A percentile compares a stretch with the other conserved stretches of the same genome.
Conservation (phyloP, 2,329 filamentous ascomycete genomes). For the Colletotrichum sp. region DNA sequence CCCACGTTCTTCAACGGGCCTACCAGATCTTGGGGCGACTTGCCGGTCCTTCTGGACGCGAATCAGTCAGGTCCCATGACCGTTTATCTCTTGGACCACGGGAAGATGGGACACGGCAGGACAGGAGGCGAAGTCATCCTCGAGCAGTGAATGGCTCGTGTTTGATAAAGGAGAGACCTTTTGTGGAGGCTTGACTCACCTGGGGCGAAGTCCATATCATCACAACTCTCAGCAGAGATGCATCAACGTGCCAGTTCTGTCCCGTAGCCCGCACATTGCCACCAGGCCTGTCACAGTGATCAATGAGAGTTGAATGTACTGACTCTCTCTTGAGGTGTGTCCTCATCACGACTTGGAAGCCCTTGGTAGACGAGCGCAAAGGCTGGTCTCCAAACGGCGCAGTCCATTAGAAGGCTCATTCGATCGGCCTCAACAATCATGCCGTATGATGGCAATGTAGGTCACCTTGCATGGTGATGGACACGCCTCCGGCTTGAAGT, state of each 20-base stretch:
- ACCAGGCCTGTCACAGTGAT: not conserved
- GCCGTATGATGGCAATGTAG: constrained; percentile 12
- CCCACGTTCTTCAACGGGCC: not conserved
- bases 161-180: not conserved
- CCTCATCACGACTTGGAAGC: not conserved
- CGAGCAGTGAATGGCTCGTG: not conserved
- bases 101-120: not conserved
- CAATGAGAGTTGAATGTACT: not conserved
- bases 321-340: not conserved
- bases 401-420: not conserved
- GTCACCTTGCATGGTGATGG: constrained; percentile 8
- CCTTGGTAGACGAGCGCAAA: not conserved
- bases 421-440: constrained; percentile 15
- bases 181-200: not conserved
- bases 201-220: not conserved
- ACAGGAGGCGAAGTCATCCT: not conserved
- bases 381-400: not conserved
- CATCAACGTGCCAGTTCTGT: not conserved
- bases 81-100: not conserved
- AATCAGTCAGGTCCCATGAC: constrained; percentile 1
- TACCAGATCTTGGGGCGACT: not conserved
- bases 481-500: not conserved
- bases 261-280: not conserved
- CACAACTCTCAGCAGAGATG: not conserved
- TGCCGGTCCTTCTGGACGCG: not conserved